Percentiles rank a stretch among this genome's conserved stretches.
phyloP scores from a whole-genome alignment of 768 basidiomycete species.

The Boletus fagicola region DNA sequence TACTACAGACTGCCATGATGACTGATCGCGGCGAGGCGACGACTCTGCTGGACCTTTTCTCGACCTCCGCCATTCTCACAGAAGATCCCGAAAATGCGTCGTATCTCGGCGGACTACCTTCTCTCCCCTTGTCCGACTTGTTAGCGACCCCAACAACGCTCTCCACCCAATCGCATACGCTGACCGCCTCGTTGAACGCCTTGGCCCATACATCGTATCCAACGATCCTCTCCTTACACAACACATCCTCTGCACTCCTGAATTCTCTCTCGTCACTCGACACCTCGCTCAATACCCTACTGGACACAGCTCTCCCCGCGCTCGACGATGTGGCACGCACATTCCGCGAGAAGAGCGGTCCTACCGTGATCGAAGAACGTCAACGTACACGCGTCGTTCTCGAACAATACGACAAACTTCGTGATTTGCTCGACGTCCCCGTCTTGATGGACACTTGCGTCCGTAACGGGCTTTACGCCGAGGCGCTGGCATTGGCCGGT shows the following conservation, averaged over 20 bases:
- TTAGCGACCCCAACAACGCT: constrained; percentile 71
- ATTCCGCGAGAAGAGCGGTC: constrained; percentile 72
- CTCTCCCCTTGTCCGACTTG: constrained; percentile 66
- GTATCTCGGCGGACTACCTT: constrained; percentile 67
- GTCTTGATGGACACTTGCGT: constrained; percentile 91
- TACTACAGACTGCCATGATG: constrained; percentile 19
- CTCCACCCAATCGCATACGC: constrained; percentile 79
- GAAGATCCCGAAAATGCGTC: constrained; percentile 29
- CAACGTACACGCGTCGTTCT: constrained; percentile 79
- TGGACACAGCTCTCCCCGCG: constrained; percentile 66
- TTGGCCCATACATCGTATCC: constrained; percentile 90
- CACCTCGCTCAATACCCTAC: constrained; percentile 65
- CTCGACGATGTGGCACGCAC: constrained; percentile 69
- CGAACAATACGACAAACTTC: constrained; percentile 91
- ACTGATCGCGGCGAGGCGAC: constrained; percentile 23
- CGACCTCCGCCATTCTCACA: constrained; percentile 13
- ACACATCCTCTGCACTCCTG: constrained; percentile 71
- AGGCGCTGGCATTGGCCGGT: constrained; percentile 80
- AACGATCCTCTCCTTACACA: constrained; percentile 86
- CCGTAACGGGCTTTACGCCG: constrained; percentile 87
- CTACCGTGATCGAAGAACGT: constrained; percentile 66
- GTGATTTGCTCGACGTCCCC: constrained; percentile 89
- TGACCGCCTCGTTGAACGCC: constrained; percentile 86
- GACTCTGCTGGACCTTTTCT: constrained; percentile 28
- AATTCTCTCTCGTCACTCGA: constrained; percentile 74